These are phyloP conservation scores for Canariomyces notabilis DNA, from an alignment of 2,329 filamentous ascomycete genomes.

Conservation along the genomic window DNA sequence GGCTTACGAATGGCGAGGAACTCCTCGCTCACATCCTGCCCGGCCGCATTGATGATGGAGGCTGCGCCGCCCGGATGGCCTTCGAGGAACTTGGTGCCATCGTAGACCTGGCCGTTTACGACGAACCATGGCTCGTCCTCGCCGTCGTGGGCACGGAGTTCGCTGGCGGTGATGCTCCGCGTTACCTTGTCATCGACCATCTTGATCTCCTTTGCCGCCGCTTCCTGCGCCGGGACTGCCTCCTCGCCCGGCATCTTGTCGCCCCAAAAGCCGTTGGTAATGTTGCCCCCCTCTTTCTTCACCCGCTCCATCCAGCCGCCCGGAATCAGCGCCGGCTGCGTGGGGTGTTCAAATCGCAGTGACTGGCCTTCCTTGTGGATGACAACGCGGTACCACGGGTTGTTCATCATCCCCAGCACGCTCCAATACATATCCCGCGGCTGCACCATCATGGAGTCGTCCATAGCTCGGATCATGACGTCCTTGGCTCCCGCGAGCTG, in stretches of 20 bases:
- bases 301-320: conserved; percentile 93
- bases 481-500: conserved; percentile 62
- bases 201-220: conserved; percentile 59
- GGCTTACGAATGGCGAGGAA: conserved; percentile 84
- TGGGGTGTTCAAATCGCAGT: conserved; percentile 82
- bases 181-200: conserved; percentile 69
- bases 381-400: conserved; percentile 82
- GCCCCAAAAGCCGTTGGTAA: conserved; percentile 81
- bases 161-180: conserved; percentile 61
- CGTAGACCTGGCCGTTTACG: conserved; percentile 81
- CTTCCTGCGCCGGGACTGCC: conserved; percentile 37
- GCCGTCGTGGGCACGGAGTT: conserved; percentile 63
- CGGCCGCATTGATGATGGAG: conserved; percentile 79
- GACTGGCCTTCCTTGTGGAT: conserved; percentile 62
- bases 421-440: conserved; percentile 96
- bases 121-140: conserved; percentile 78
- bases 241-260: conserved; percentile 57
- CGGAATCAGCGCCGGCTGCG: conserved; percentile 68
- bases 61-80: conserved; percentile 81
- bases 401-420: conserved; percentile 96
- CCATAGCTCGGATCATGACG: conserved; percentile 81
- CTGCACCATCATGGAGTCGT: conserved; percentile 80
- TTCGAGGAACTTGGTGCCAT: conserved; percentile 74
- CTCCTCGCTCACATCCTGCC: conserved; percentile 76
- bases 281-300: conserved; percentile 74